phyloP scores from a whole-genome alignment of 1,284 basidiomycete genomes.

The Leccinum ponderosum region DNA sequence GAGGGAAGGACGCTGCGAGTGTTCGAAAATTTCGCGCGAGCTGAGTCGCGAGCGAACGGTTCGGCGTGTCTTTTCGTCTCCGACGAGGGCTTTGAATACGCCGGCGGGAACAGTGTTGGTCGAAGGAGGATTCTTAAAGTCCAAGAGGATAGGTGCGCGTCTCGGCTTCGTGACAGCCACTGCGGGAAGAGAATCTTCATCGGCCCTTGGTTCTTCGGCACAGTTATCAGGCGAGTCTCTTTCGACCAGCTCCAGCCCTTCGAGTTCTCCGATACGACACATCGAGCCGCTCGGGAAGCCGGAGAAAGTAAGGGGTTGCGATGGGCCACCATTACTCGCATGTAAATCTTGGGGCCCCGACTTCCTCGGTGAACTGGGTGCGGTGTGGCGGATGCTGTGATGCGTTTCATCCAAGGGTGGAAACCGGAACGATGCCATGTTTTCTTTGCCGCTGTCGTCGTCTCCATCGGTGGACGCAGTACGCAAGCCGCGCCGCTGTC shows the following conservation, averaged over 20 bases:
- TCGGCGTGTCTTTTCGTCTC: constrained; percentile 64
- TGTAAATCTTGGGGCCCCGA: constrained; percentile 25
- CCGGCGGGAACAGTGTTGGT: constrained; percentile 80
- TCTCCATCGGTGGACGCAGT: constrained; percentile 44
- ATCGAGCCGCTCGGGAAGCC: constrained; percentile 44
- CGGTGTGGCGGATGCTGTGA: constrained; percentile 48
- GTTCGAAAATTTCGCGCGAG: constrained; percentile 64
- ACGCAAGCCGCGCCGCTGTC: constrained; percentile 55
- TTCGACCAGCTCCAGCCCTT: constrained; percentile 18
- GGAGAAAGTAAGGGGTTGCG: constrained; percentile 66
- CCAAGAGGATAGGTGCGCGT: constrained; percentile 75
- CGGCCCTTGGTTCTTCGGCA: constrained; percentile 28
- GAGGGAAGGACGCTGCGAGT: constrained; percentile 65
- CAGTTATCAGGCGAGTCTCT: constrained; percentile 13
- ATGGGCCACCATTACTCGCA: constrained; percentile 35
- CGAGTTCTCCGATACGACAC: constrained; percentile 16
- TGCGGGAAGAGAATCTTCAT: constrained; percentile 33
- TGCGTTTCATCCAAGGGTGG: constrained; percentile 54
- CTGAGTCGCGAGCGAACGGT: constrained; percentile 71
- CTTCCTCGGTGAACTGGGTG: constrained; percentile 40
- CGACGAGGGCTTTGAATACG: constrained; percentile 74
- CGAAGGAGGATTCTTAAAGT: constrained; percentile 74
- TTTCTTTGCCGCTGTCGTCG: constrained; percentile 44
- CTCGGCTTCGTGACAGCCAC: constrained; percentile 48
- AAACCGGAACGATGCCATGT: constrained; percentile 75